Base-by-base conservation (phyloP, 768 basidiomycete genomes). In the Amanita exitialis region DNA sequence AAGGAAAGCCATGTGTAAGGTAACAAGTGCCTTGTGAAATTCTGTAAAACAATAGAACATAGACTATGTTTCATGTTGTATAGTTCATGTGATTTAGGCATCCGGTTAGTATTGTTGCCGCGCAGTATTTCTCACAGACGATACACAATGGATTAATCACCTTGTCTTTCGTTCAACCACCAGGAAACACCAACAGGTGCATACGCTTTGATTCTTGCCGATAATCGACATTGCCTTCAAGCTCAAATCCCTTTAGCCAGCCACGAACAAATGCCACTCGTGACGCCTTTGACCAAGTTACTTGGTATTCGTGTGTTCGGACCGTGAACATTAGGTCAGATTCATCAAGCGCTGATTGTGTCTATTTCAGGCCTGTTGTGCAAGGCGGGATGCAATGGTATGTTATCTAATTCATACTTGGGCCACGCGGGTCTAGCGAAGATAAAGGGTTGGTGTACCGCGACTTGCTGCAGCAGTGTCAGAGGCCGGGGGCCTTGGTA, bases 351-450 rank as follows among this genome's bases (percentile, higher is more conserved):
- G n/a, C 30, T 48, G 9, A 44, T 20, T 20, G n/a, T 3, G 44
- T 28, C 9, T 53, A 25, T 48, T 42, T 42, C 30, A 88, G 86
- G 28, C 90, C 90, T 13, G 70, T 91, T 42, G 77, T 93, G 1
- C 90, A 92, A 62, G 90, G 89, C 20, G 90, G 88, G 43, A 91
- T 92, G 89, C 90, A 91, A 79, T 93, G 86, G 86, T 88, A 68
- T 42, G 62, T 44, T 44, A 27, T 21, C 52, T 13, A 6, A 34
- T 10, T 12, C 35, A 25, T 7, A 21, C 4, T 13, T 27, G 12
- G 20, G 18, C 12, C 36, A 15, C 34, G n/a, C 21, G 23, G 34
- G 12, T 35, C 23, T 48, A 16, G 27, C 7, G 10, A 23, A 16
- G 9, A 6, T 16, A 36, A 37, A 86, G 88, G 90, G 89, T 94